phyloP scores from a whole-genome alignment of 2,329 filamentous ascomycete species.

The Paracamarosporium sp. region DNA sequence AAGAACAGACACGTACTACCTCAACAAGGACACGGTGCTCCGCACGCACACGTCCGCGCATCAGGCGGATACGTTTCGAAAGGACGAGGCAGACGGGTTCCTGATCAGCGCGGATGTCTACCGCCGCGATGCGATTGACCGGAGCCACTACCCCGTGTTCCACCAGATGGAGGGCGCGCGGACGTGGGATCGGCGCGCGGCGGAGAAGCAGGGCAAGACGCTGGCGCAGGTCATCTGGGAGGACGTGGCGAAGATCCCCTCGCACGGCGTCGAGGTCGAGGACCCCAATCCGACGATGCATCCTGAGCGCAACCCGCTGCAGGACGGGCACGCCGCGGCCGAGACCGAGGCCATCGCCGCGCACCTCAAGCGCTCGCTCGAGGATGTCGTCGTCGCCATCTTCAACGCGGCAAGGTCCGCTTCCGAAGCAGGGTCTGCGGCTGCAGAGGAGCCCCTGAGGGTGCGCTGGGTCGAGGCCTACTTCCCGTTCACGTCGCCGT shows the following conservation, averaged over 20 bases:
- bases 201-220: conserved; percentile 50
- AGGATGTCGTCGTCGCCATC: conserved; percentile 87
- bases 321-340: conserved; percentile 73
- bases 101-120: conserved; percentile 96
- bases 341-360: conserved; percentile 83
- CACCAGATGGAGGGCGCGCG: conserved; percentile 98
- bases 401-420: conserved; percentile 78
- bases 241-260: conserved; percentile 75
- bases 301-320: conserved; percentile 80
- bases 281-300: conserved; percentile 83
- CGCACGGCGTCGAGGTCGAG: conserved; percentile 77
- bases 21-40: conserved; percentile 83
- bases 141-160: conserved; percentile 94
- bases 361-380: conserved; percentile 88
- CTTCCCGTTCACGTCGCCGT: conserved; percentile 95
- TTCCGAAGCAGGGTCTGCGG: conserved; percentile 41
- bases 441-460: conserved; percentile 70
- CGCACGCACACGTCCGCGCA: conserved; percentile 96
- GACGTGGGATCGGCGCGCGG: conserved; percentile 78
- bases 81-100: conserved; percentile 77
- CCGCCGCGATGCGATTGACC: conserved; percentile 90
- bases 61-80: conserved; percentile 80
- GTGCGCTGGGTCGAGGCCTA: conserved; percentile 97
- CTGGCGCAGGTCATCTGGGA: conserved; percentile 70
- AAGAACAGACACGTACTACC: conserved; percentile 92